Percentiles rank a stretch among this genome's conserved stretches.
phyloP scores from a whole-genome alignment of 371 early-diverging fungal species.

The Phascolomyces articulosus region DNA sequence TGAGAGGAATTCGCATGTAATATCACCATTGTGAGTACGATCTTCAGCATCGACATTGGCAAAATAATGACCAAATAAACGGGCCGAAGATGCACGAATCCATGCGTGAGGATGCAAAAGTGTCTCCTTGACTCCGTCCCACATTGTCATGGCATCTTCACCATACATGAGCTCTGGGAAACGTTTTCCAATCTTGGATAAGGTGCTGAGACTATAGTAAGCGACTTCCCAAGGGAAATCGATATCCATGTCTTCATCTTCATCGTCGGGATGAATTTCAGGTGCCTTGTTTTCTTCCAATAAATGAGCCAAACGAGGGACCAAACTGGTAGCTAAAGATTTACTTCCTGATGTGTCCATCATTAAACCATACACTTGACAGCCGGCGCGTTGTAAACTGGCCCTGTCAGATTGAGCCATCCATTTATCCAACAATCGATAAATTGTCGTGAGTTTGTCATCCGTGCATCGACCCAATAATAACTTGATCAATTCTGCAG shows the following conservation, averaged over 20 bases:
- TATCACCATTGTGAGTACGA: constrained; percentile 34
- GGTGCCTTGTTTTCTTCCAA: constrained; percentile 31
- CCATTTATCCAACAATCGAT: constrained; percentile 76
- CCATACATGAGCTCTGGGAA: constrained; percentile 59
- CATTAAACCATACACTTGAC: constrained; percentile 85
- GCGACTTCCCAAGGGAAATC: constrained; percentile 81
- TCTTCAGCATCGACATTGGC: constrained; percentile 63
- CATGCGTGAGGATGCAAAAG: constrained; percentile 88
- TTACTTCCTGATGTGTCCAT: constrained; percentile 75
- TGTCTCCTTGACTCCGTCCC: constrained; percentile 63
- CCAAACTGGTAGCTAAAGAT: constrained; percentile 53
- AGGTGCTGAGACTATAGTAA: constrained; percentile 81
- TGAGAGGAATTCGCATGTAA: constrained; percentile 42
- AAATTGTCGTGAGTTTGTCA: constrained; percentile 56
- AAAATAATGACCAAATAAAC: constrained; percentile 82
- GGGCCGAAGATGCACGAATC: constrained; percentile 76
- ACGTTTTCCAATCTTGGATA: constrained; percentile 64
- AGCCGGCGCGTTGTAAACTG: constrained; percentile 72
- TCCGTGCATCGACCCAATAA: constrained; percentile 66
- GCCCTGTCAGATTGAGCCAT: constrained; percentile 56
- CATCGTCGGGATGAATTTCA: constrained; percentile 35
- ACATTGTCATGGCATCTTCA: constrained; percentile 43
- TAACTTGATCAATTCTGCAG: constrained; percentile 71
- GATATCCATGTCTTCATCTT: constrained; percentile 54
- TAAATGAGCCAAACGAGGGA: constrained; percentile 52